phyloP scores from a whole-genome alignment of 805 yeast genomes.

The Metschnikowia arizonensis region DNA sequence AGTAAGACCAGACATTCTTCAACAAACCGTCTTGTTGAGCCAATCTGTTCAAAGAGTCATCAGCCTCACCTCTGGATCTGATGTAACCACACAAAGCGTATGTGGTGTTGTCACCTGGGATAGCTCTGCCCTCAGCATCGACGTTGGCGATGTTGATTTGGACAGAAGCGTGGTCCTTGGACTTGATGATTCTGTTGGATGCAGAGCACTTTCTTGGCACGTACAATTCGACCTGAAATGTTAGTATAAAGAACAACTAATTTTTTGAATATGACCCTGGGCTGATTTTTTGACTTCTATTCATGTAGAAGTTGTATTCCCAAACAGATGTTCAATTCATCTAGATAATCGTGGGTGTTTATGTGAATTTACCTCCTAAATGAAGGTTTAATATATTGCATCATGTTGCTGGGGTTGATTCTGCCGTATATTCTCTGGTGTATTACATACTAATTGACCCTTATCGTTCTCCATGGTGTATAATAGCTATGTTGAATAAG shows the following conservation, averaged over 20 bases:
- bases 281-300: too few species aligned
- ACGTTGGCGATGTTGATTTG: conserved; percentile 98
- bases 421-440: background rate
- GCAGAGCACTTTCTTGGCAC: conserved; percentile 99
- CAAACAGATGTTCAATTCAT: too few species aligned
- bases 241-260: too few species aligned
- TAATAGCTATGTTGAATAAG: conserved; percentile 14
- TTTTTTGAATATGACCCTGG: too few species aligned
- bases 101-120: conserved; percentile 85
- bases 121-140: conserved; percentile 93
- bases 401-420: background rate
- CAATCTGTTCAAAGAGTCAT: conserved; percentile 98
- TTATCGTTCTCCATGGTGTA: conserved; percentile 98
- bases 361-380: too few species aligned
- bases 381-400: too few species aligned
- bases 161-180: conserved; percentile 99
- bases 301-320: too few species aligned
- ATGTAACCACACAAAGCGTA: conserved; percentile 97
- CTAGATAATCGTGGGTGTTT: background rate
- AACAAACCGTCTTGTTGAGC: conserved; percentile 98
- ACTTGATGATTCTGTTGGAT: conserved; percentile 99
- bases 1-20: conserved; percentile 93
- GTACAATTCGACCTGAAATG: conserved; percentile 92
- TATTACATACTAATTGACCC: conserved; percentile 92
- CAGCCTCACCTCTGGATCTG: conserved; percentile 99